These are phyloP conservation scores for Kuraishia cidri DNA, from an alignment of 805 yeast genomes.

Conservation along the genomic window DNA sequence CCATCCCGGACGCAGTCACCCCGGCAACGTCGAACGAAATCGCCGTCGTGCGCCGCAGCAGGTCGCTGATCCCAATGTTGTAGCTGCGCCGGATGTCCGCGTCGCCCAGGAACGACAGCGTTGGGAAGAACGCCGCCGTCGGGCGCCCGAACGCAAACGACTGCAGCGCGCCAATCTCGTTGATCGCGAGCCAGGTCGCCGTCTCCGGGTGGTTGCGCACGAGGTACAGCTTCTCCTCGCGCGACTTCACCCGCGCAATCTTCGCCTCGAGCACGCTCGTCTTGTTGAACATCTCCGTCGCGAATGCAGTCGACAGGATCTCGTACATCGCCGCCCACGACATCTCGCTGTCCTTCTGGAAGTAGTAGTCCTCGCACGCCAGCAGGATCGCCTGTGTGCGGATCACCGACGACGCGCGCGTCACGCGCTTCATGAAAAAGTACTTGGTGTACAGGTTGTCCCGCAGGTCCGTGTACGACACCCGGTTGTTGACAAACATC, in stretches of 20 bases:
- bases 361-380: conserved; percentile 4
- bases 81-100: conserved; percentile 1
- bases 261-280: not conserved
- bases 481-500: not conserved
- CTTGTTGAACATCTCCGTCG: not conserved
- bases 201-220: not conserved
- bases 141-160: not conserved
- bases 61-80: conserved; percentile 1
- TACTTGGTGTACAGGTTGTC: conserved; percentile 1
- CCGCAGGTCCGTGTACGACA: not conserved
- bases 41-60: not conserved
- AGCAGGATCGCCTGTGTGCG: conserved; percentile 1
- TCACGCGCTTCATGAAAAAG: conserved; percentile 1
- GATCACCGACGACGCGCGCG: not conserved
- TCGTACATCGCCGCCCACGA: conserved; percentile 1
- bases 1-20: not conserved
- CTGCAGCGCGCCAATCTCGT: not conserved
- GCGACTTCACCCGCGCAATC: not conserved
- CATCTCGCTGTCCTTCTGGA: conserved; percentile 2
- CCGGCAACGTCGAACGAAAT: not conserved
- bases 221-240: conserved; percentile 1
- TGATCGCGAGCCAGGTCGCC: conserved; percentile 2
- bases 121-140: not conserved
- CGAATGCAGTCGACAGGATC: not conserved
- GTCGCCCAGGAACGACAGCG: not conserved